Base-by-base conservation (phyloP, 345 rosid species). In the Lumnitzera littorea region DNA sequence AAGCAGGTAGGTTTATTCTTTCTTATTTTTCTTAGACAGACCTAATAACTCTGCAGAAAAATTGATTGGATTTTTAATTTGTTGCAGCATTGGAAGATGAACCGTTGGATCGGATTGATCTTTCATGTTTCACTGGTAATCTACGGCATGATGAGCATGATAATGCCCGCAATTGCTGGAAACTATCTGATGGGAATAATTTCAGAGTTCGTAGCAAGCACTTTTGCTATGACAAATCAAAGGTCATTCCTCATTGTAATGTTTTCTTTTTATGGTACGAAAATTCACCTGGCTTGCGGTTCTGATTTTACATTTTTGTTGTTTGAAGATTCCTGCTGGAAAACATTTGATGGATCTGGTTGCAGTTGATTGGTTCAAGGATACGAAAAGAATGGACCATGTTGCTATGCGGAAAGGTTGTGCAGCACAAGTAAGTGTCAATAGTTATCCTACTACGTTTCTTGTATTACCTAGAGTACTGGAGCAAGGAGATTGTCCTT, bases 351-450 rank as follows among this genome's bases (percentile, higher is more conserved):
- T 91, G 99, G 97, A 95, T 80, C 99, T 95, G 13, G 95, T 95
- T 58, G 97, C 99, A 51, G 97, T 95, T 48, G 99, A 95, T 76
- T 95, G 99, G 99, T 95, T 88, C 78, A 95, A 95, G 76, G 97
- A 91, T 68, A 74, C 84, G 25, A 95, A 85, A 83, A 83, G 94
- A 80, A 91, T 95, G 82, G 99, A 95, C 71, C 96, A 95, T 74
- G 97, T 91, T 46, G 91, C 83, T 56, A 80, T 91, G 75, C 91
- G 89, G 63, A 87, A 82, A 67, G 99, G 95, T 68, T 95, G 99
- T 65, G 96, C 97, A 3, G 94, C 92, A 48, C 95, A 95, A 81
- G 99, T 85, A 83, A 74, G 81, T 60, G 15, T 68, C 17, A 20
- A 31, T 54, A 61, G 27, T 46, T 46, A 51, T 51, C 17, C 47